Base-by-base conservation (phyloP, 306 rosid species). In the Arachis stenosperma region DNA sequence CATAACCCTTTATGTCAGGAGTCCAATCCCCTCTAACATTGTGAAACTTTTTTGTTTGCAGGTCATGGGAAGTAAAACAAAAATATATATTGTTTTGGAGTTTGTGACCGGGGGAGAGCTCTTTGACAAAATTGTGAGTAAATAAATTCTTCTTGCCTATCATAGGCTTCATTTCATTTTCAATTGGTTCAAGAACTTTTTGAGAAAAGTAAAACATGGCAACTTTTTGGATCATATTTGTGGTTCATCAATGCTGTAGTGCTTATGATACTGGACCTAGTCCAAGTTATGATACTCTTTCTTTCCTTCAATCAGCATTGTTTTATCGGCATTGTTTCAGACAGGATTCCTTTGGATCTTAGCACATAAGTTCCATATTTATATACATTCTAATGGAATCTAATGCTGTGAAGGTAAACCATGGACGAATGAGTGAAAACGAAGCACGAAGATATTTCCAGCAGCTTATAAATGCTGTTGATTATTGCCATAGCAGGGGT, bases 401-500 rank as follows among this genome's bases (percentile, higher is more conserved):
- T 68, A 57, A 36, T 42, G 14, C 69, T 76, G 42, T 82, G 78
- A 81, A 94, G 99, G 99, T 91, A 84, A 94, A 89, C 84, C 69
- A 91, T 75, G 99, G 98, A 67, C 88, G 99, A 47, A 91, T 94
- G 99, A 59, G 81, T 70, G 99, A 94, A 83, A 73, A 79, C 51
- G 99, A 94, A 81, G 97, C 97, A 37, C 90, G 99, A 12, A 73
- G 91, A 78, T 94, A 94, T 87, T 94, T 94, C 81, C 97, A 94
- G 82, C 99, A 94, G 79, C 99, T 94, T 82, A 88, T 94, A 77
- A 91, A 94, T 75, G 95, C 91, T 17, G 95, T 94, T 77, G 98
- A 94, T 88, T 94, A 91, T 85, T 94, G 99, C 82, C 99, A 94
- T 80, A 94, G 99, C 86, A 90, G 99, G 78, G 99, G 99, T 62